Percentiles rank a stretch among this genome's conserved stretches.
phyloP scores from a whole-genome alignment of 306 rosid genomes.

The Cucurbita ficifolia region DNA sequence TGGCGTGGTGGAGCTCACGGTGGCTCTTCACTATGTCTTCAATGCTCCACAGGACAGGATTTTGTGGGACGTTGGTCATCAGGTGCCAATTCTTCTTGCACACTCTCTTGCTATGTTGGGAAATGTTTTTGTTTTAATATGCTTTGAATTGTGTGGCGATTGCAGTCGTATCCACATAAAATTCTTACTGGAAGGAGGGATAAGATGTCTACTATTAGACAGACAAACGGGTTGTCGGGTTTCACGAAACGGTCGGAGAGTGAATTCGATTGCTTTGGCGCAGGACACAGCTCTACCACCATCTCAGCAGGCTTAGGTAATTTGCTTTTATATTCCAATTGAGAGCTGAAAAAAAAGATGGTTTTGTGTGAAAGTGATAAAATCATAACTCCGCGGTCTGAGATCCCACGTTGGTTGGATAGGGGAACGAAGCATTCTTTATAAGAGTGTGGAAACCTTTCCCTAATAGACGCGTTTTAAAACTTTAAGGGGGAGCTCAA shows the following conservation, averaged over 20 bases:
- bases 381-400: background rate
- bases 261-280: slow-evolving; percentile 81
- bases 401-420: too few relatives aligned
- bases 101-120: background rate
- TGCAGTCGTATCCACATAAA: slow-evolving; percentile 88
- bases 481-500: too few relatives aligned
- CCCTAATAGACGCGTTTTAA: too few relatives aligned
- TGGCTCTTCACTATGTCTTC: slow-evolving; percentile 90
- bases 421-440: too few relatives aligned
- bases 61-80: slow-evolving; percentile 98
- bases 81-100: slow-evolving; percentile 34
- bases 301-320: slow-evolving; percentile 97
- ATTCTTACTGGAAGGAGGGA: slow-evolving; percentile 89
- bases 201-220: slow-evolving; percentile 79
- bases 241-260: slow-evolving; percentile 90
- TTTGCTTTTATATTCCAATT: slow-evolving; percentile 6
- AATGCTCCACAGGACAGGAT: slow-evolving; percentile 80
- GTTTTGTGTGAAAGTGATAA: background rate
- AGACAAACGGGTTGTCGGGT: slow-evolving; percentile 81
- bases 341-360: background rate
- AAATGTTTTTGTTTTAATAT: background rate
- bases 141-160: slow-evolving; percentile 6
- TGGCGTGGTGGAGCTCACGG: slow-evolving; percentile 94
- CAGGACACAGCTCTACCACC: slow-evolving; percentile 98
- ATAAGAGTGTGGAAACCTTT: too few relatives aligned